Conservation (phyloP, 2,329 filamentous ascomycete genomes). For the Bipolaris bicolor region DNA sequence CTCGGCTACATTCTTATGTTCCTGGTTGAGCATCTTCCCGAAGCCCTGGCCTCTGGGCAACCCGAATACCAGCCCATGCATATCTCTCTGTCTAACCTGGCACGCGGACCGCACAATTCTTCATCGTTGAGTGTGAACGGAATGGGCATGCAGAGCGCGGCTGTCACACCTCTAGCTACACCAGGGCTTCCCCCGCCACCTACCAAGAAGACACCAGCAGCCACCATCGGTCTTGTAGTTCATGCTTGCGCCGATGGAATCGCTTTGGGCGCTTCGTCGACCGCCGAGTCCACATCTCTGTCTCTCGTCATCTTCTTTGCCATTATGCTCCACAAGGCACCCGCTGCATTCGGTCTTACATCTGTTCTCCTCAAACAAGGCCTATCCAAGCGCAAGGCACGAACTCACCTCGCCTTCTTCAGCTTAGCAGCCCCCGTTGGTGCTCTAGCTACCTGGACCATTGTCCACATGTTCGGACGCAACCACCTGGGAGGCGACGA, state of each 20-base stretch:
- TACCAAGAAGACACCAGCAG: conserved; percentile 42
- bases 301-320: conserved; percentile 93
- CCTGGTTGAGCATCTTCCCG: conserved; percentile 70
- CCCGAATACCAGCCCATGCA: conserved; percentile 74
- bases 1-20: conserved; percentile 97
- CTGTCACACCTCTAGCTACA: conserved; percentile 39
- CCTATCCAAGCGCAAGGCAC: conserved; percentile 80
- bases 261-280: conserved; percentile 84
- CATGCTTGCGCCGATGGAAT: conserved; percentile 95
- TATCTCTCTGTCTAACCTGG: conserved; percentile 85
- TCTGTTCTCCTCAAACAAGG: conserved; percentile 90
- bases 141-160: conserved; percentile 33
- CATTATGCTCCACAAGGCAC: conserved; percentile 97
- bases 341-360: conserved; percentile 92
- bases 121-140: conserved; percentile 45
- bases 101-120: conserved; percentile 56
- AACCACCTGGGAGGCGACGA: conserved; percentile 63
- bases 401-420: conserved; percentile 87
- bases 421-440: conserved; percentile 88
- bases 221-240: conserved; percentile 92
- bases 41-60: conserved; percentile 57
- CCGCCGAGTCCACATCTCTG: conserved; percentile 65
- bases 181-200: conserved; percentile 45
- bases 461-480: conserved; percentile 76
- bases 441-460: conserved; percentile 80